A percentile compares a stretch with the other conserved stretches of the same genome.
These are phyloP conservation scores for Candida dajiaensis DNA, from an alignment of 805 yeast species.

Conservation along the genomic window DNA sequence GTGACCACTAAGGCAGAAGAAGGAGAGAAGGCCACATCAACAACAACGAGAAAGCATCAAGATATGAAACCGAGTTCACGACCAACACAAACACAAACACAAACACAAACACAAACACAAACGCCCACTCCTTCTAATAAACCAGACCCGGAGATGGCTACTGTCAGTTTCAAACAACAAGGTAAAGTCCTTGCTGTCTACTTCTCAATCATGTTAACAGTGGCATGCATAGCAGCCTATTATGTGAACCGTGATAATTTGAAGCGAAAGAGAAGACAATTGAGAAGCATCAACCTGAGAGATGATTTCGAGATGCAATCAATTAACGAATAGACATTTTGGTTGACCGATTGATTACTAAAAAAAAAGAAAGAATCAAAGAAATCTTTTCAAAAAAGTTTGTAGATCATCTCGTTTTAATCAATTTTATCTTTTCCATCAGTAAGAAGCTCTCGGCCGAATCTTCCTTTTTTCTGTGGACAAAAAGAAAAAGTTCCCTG, in stretches of 20 bases:
- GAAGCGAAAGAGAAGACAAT: not conserved
- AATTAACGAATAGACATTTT: not conserved
- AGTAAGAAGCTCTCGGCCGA: not conserved
- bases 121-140: not conserved
- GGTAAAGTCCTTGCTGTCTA: conserved; percentile 24
- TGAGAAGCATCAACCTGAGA: not conserved
- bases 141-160: not conserved
- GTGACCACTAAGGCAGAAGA: too few species aligned
- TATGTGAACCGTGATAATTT: not conserved
- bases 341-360: too few species aligned
- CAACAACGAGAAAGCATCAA: not conserved
- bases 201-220: conserved; percentile 24
- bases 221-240: conserved; percentile 8
- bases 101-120: too few species aligned
- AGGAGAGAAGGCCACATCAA: not conserved
- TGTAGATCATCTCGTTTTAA: too few species aligned
- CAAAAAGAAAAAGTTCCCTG: not conserved
- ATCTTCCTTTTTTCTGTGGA: not conserved
- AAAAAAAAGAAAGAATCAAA: too few species aligned
- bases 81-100: not conserved
- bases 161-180: conserved; percentile 16
- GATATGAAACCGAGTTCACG: not conserved
- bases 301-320: not conserved
- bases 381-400: too few species aligned
- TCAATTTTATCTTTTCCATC: not conserved